These are phyloP conservation scores for Cordyceps fumosorosea DNA, from an alignment of 2,329 filamentous ascomycete species.

Conservation along the genomic window DNA sequence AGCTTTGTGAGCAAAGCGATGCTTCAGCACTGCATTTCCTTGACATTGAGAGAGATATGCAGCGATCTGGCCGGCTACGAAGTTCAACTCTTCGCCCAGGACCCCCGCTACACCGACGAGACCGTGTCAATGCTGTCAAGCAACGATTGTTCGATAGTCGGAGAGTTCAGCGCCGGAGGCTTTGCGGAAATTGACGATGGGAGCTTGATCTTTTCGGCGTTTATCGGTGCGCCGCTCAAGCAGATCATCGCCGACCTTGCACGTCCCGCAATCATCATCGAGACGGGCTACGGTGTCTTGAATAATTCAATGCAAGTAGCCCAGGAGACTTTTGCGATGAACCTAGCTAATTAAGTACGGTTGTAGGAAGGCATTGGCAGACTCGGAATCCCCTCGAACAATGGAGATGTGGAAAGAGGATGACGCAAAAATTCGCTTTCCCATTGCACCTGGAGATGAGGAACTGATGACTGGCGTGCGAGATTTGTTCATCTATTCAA, in stretches of 20 bases:
- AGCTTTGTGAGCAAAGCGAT: background rate
- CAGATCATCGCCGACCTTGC: constrained; percentile 19
- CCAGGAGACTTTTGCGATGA: no score
- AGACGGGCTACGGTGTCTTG: background rate
- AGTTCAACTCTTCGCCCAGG: constrained; percentile 7
- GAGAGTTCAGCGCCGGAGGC: constrained; percentile 9
- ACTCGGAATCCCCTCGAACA: constrained; percentile 14
- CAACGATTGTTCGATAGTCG: constrained; percentile 13
- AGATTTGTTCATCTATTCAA: no score
- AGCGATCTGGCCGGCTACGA: background rate
- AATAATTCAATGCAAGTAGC: background rate
- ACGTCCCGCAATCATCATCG: constrained; percentile 12
- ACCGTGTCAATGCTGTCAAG: background rate
- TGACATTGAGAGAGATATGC: background rate
- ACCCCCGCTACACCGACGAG: constrained; percentile 11
- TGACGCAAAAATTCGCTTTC: background rate
- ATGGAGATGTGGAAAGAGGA: constrained; percentile 12
- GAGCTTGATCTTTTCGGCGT: constrained; percentile 14
- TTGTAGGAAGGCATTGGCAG: background rate
- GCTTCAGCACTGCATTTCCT: background rate
- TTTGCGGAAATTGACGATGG: constrained; percentile 17
- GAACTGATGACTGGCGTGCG: background rate
- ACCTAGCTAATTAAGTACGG: background rate
- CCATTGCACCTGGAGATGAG: background rate
- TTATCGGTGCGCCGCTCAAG: constrained; percentile 15